These are phyloP conservation scores for Coemansia sp. DNA, from an alignment of 192 early-diverging fungal genomes.

Conservation along the genomic window DNA sequence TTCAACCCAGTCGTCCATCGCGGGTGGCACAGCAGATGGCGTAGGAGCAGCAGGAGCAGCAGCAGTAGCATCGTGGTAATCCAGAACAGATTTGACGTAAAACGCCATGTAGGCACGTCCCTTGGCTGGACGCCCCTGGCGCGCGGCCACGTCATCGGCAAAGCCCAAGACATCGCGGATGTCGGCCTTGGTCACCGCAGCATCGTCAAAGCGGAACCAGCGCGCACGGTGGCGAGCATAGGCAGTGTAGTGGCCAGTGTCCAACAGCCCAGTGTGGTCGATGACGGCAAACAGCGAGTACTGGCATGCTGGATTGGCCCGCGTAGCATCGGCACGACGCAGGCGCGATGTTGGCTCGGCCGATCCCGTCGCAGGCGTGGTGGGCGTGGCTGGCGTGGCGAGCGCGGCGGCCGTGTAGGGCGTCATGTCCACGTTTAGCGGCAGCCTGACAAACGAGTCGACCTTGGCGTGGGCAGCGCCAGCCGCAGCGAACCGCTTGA, in stretches of 20 bases:
- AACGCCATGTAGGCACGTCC: slow-evolving; percentile 80
- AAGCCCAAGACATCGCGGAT: slow-evolving; percentile 72
- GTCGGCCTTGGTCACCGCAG: slow-evolving; percentile 67
- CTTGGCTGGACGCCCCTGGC: slow-evolving; percentile 49
- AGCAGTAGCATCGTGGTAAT: slow-evolving; percentile 59
- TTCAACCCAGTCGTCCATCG: neutral
- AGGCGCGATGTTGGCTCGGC: slow-evolving; percentile 40
- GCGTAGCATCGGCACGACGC: slow-evolving; percentile 36
- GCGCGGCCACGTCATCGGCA: slow-evolving; percentile 62
- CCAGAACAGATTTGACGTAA: slow-evolving; percentile 72
- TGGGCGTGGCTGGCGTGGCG: slow-evolving; percentile 45
- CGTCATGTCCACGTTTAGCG: slow-evolving; percentile 87
- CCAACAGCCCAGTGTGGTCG: slow-evolving; percentile 86
- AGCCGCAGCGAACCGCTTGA: slow-evolving; percentile 79
- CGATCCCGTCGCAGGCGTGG: slow-evolving; percentile 30
- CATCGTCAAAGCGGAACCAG: slow-evolving; percentile 94
- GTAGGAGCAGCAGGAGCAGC: neutral
- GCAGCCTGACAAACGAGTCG: slow-evolving; percentile 85
- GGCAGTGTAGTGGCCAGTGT: slow-evolving; percentile 95
- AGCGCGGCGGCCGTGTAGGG: slow-evolving; percentile 77
- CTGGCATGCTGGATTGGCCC: slow-evolving; percentile 68
- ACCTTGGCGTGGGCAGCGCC: slow-evolving; percentile 64
- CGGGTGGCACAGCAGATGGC: neutral
- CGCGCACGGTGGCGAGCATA: slow-evolving; percentile 75
- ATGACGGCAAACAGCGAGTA: slow-evolving; percentile 93